A percentile compares a stretch with the other conserved stretches of the same genome.
Conservation (phyloP, 257 asterid species). For the Rhazya stricta region DNA sequence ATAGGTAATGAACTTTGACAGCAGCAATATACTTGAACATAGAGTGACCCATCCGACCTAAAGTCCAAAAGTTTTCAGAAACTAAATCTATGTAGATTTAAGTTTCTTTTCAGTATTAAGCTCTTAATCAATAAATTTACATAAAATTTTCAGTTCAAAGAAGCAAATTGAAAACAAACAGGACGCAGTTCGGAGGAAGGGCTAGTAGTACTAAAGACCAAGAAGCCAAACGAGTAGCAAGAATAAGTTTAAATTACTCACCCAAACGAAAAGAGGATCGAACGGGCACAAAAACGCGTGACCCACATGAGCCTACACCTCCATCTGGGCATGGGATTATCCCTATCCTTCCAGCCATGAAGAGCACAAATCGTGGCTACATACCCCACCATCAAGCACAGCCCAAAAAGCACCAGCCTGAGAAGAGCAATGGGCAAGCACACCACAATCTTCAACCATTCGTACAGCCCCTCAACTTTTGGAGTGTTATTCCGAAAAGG, state of each 20-base stretch:
- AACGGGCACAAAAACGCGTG: slow-evolving; percentile 69
- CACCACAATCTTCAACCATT: slow-evolving; percentile 76
- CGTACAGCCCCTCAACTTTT: slow-evolving; percentile 68
- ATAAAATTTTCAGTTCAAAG: background rate
- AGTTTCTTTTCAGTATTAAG: background rate
- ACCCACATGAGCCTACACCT: slow-evolving; percentile 78
- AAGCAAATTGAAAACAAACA: background rate
- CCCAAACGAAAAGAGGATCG: slow-evolving; percentile 91
- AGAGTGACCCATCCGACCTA: background rate
- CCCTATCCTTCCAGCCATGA: slow-evolving; percentile 74
- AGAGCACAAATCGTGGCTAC: slow-evolving; percentile 56
- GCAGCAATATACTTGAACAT: background rate
- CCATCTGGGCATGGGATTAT: slow-evolving; percentile 86
- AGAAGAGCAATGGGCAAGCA: slow-evolving; percentile 64
- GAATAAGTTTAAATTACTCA: slow-evolving; percentile 21
- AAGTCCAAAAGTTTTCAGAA: background rate
- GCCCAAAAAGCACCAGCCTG: slow-evolving; percentile 62
- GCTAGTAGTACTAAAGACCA: background rate
- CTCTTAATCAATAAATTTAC: background rate
- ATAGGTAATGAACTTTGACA: background rate
- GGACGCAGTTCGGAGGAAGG: background rate
- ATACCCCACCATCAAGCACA: slow-evolving; percentile 63
- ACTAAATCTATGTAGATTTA: background rate
- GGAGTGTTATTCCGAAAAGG: slow-evolving; percentile 75
- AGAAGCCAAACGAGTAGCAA: background rate